Evolutionary conservation across 108 stramenopile genomes (phyloP).

Genomic region (Parietichytrium sp.): DNA sequence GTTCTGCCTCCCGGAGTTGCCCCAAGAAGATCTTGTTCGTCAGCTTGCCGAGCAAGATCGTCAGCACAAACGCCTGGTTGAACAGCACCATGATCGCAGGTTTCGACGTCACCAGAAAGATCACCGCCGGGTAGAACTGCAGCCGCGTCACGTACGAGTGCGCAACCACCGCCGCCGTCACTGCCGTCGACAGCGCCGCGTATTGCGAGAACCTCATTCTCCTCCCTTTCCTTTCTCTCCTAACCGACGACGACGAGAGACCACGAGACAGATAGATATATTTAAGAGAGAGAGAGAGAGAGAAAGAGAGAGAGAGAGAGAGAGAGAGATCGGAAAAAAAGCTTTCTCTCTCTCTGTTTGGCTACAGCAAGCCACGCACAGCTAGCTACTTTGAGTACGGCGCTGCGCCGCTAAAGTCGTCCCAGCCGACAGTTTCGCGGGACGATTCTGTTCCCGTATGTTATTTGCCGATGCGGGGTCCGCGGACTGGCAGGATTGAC

Average conservation of each 20-base stretch:
- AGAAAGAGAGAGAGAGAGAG: no score
- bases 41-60: conserved; percentile 58
- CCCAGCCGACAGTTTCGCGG: no score
- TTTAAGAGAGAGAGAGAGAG: no score
- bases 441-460: no score
- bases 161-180: conserved; percentile 50
- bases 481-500: no score
- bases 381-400: no score
- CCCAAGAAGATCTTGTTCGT: conserved; percentile 71
- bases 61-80: conserved; percentile 67
- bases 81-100: conserved; percentile 78
- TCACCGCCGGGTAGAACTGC: conserved; percentile 90
- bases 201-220: not conserved
- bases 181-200: not conserved
- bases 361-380: no score
- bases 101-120: conserved; percentile 83
- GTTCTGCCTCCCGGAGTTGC: conserved; percentile 77
- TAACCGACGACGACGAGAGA: not conserved
- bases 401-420: no score
- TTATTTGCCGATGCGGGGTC: no score
- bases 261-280: no score
- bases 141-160: conserved; percentile 76
- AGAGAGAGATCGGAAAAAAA: no score
- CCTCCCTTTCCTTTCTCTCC: not conserved
- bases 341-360: no score